A percentile compares a stretch with the other conserved stretches of the same genome.
phyloP scores from a whole-genome alignment of 208 protist species.

The Crithidia thermophila region DNA sequence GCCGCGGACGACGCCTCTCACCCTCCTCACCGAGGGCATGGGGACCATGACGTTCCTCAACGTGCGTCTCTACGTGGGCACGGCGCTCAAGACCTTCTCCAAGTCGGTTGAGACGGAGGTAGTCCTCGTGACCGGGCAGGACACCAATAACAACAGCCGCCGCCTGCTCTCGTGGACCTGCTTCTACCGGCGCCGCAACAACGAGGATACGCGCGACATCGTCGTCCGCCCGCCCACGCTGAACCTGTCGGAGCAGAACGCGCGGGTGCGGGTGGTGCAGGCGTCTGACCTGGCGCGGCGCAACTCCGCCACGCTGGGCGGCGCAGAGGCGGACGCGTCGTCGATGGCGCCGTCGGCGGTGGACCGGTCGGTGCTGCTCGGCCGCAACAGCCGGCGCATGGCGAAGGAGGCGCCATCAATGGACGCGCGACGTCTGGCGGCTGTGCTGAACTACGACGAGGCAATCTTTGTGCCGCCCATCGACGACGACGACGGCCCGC shows the following conservation, averaged over 20 bases:
- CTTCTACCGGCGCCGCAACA: slow-evolving; percentile 42
- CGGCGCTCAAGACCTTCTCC: slow-evolving; percentile 44
- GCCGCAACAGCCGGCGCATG: slow-evolving; percentile 15
- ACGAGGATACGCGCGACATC: slow-evolving; percentile 11
- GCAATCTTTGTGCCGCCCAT: slow-evolving; percentile 33
- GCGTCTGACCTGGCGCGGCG: not conserved
- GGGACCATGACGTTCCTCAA: slow-evolving; percentile 54
- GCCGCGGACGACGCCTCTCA: slow-evolving; percentile 48
- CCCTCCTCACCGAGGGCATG: slow-evolving; percentile 54
- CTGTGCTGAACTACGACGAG: slow-evolving; percentile 36
- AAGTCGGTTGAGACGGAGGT: slow-evolving; percentile 64
- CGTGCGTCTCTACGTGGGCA: slow-evolving; percentile 41
- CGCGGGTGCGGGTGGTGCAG: slow-evolving; percentile 23
- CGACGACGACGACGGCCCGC: slow-evolving; percentile 2
- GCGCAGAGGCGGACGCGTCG: not conserved
- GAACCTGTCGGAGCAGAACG: slow-evolving; percentile 36
- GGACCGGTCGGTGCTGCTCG: slow-evolving; percentile 14
- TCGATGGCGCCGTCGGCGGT: slow-evolving; percentile 7
- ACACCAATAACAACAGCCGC: slow-evolving; percentile 35
- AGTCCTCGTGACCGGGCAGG: slow-evolving; percentile 55
- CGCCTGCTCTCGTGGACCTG: slow-evolving; percentile 61
- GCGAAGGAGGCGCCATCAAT: slow-evolving; percentile 20
- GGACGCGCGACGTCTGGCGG: slow-evolving; percentile 11
- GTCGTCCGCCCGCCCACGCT: slow-evolving; percentile 31
- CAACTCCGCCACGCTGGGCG: not conserved